Percentiles rank a stretch among this genome's conserved stretches.
Conservation (phyloP, 352 stramenopile genomes). For the Pythium angustatum region DNA sequence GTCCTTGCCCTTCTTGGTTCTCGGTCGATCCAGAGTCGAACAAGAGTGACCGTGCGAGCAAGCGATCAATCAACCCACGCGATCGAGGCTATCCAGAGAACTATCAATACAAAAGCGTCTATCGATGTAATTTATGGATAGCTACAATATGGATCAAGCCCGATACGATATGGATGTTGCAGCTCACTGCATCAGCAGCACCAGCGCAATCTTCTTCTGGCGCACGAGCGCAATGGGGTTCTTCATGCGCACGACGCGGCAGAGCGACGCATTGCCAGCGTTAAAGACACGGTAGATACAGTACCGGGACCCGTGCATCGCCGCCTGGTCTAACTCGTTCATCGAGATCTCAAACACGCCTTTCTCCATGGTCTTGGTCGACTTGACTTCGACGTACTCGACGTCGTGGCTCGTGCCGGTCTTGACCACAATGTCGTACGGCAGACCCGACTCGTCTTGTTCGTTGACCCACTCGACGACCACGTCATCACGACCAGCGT, state of each 20-base stretch:
- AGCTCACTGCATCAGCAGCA: slow-evolving; percentile 79
- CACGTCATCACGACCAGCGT: slow-evolving; percentile 39
- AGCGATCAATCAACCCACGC: slow-evolving; percentile 22
- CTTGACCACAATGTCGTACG: slow-evolving; percentile 76
- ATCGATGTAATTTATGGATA: neutral
- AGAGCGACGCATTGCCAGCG: slow-evolving; percentile 64
- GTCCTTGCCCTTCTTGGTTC: neutral
- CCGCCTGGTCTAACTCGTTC: slow-evolving; percentile 86
- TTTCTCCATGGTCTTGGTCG: slow-evolving; percentile 87
- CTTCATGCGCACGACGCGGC: slow-evolving; percentile 82
- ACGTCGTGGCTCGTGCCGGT: slow-evolving; percentile 42
- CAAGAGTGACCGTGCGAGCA: too few relatives aligned
- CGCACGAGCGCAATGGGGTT: slow-evolving; percentile 81
- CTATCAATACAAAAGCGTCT: neutral
- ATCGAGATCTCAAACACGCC: slow-evolving; percentile 88
- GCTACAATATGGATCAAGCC: slow-evolving; percentile 4
- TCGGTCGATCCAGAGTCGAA: slow-evolving; percentile 8
- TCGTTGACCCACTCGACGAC: slow-evolving; percentile 76
- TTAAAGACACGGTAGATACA: slow-evolving; percentile 88
- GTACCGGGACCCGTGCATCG: slow-evolving; percentile 74
- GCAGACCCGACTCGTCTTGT: slow-evolving; percentile 74
- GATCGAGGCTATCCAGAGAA: too few relatives aligned
- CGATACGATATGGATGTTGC: slow-evolving; percentile 19
- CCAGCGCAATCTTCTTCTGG: slow-evolving; percentile 80
- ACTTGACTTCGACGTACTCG: slow-evolving; percentile 88